These are phyloP conservation scores for Tympanopsis confertula DNA, from an alignment of 2,329 filamentous ascomycete species.

Conservation along the genomic window DNA sequence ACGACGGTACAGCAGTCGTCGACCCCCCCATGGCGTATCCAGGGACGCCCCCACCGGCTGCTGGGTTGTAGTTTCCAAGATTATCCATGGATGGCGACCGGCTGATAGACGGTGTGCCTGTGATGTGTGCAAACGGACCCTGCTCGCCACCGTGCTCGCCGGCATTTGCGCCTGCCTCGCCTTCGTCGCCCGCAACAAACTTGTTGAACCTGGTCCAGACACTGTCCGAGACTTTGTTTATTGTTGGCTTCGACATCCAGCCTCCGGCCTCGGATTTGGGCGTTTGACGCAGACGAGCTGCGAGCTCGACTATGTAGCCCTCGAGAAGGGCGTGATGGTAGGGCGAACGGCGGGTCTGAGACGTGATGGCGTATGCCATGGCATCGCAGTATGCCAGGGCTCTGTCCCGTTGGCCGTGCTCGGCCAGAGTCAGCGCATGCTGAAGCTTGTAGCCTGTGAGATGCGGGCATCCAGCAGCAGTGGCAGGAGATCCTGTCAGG, in stretches of 20 bases:
- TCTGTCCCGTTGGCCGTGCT: conserved; percentile 70
- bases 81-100: conserved; percentile 58
- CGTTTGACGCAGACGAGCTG: conserved; percentile 73
- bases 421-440: conserved; percentile 72
- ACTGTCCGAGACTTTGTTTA: conserved; percentile 87
- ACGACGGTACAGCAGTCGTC: conserved; percentile 13
- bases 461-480: conserved; percentile 58
- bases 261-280: conserved; percentile 60
- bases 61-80: conserved; percentile 64
- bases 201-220: conserved; percentile 91
- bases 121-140: conserved; percentile 68
- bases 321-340: conserved; percentile 75
- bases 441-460: conserved; percentile 84
- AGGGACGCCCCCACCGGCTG: conserved; percentile 18
- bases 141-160: conserved; percentile 45
- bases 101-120: conserved; percentile 65
- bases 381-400: conserved; percentile 85
- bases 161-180: conserved; percentile 47
- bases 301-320: conserved; percentile 69
- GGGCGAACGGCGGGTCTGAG: conserved; percentile 71
- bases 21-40: conserved; percentile 16
- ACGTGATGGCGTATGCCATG: conserved; percentile 63
- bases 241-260: conserved; percentile 90
- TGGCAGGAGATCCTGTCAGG: conserved; percentile 46
- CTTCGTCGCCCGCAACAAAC: conserved; percentile 86